Conservation (phyloP, 1,284 basidiomycete species). For the Hemileia vastatrix region DNA sequence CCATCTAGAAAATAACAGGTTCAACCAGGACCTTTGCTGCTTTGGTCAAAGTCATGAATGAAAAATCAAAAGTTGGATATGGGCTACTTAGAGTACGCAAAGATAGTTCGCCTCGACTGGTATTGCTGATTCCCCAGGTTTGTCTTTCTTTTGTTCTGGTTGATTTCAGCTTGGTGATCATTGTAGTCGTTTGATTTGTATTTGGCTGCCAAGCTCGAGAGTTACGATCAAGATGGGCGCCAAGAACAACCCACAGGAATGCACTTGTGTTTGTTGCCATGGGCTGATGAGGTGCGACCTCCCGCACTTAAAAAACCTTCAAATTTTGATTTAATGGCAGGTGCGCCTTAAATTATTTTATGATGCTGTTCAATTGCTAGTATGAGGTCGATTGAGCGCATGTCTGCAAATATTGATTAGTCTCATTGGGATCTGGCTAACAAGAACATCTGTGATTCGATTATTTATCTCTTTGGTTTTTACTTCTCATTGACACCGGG, state of each 20-base stretch:
- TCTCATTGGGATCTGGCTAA: neutral
- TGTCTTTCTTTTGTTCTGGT: neutral
- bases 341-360: neutral
- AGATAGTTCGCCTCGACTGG: constrained; percentile 69
- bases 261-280: constrained; percentile 81
- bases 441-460: neutral
- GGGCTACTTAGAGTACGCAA: constrained; percentile 62
- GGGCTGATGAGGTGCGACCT: constrained; percentile 81
- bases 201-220: constrained; percentile 50
- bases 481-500: too few species aligned
- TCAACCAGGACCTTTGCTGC: constrained; percentile 85
- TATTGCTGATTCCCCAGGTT: constrained; percentile 61
- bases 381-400: neutral
- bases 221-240: constrained; percentile 56
- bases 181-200: neutral
- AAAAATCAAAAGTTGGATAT: constrained; percentile 71
- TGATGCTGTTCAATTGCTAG: neutral
- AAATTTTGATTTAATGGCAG: constrained; percentile 28
- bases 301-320: constrained; percentile 50
- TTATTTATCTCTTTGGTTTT: too few species aligned
- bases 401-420: neutral
- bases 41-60: constrained; percentile 69
- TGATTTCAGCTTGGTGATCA: neutral
- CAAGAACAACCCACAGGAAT: constrained; percentile 79
- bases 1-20: constrained; percentile 52